A percentile compares a stretch with the other conserved stretches of the same genome.
phyloP scores from a whole-genome alignment of 2,329 filamentous ascomycete genomes.

The Diaporthe amygdali region DNA sequence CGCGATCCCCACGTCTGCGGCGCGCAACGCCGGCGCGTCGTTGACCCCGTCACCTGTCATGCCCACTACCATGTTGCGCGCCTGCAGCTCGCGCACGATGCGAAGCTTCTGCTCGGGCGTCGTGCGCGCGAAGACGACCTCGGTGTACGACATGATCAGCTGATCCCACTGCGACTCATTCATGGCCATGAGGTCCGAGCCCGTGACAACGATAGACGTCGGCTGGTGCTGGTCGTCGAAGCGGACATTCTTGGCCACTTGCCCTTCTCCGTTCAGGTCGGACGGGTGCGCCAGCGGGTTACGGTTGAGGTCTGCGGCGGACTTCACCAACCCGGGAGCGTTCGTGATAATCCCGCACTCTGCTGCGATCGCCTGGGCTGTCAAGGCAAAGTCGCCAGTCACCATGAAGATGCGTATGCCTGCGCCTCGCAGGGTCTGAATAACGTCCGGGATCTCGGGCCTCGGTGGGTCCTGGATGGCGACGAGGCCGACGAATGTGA shows the following conservation, averaged over 20 bases:
- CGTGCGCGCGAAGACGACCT: conserved; percentile 78
- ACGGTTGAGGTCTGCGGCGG: conserved; percentile 56
- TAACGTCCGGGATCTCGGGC: conserved; percentile 71
- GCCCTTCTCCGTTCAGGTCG: conserved; percentile 27
- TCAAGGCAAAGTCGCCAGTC: conserved; percentile 79
- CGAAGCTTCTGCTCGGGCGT: conserved; percentile 81
- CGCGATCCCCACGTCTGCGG: conserved; percentile 83
- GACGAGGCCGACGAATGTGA: conserved; percentile 75
- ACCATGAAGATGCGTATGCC: conserved; percentile 84
- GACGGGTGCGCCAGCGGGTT: conserved; percentile 25
- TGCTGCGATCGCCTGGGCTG: conserved; percentile 73
- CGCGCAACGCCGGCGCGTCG: conserved; percentile 80
- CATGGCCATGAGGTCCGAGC: conserved; percentile 68
- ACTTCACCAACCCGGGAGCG: conserved; percentile 53
- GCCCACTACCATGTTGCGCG: conserved; percentile 69
- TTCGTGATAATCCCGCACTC: conserved; percentile 74
- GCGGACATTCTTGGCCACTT: conserved; percentile 29
- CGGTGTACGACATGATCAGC: conserved; percentile 65
- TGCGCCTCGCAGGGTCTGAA: conserved; percentile 70
- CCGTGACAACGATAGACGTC: conserved; percentile 66
- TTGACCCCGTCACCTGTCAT: conserved; percentile 92
- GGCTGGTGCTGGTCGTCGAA: conserved; percentile 32
- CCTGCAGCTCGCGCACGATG: conserved; percentile 78
- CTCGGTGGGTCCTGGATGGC: conserved; percentile 81
- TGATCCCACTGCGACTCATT: conserved; percentile 73